Evolutionary conservation across 345 rosid species (phyloP).

Genomic region (Schrenkiella parvula): DNA sequence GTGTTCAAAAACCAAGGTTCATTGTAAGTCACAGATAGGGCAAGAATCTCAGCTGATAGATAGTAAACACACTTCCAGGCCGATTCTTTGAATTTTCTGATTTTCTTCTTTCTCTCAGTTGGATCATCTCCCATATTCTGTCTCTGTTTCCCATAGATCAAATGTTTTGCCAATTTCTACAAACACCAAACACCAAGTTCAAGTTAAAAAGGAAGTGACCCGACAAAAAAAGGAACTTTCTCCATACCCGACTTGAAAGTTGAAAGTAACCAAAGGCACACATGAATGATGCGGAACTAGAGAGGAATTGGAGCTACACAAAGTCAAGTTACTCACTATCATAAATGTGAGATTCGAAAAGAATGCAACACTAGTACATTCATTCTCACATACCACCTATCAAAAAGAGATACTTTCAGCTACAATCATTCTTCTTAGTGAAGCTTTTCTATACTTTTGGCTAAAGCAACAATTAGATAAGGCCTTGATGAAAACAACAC

Average conservation of each 20-base stretch:
- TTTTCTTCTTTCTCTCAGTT: constrained; percentile 46
- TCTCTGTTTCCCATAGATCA: constrained; percentile 54
- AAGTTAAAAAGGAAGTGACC: not conserved
- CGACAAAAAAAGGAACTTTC: not conserved
- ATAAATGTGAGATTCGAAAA: not conserved
- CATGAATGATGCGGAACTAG: not conserved
- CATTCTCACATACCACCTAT: not conserved
- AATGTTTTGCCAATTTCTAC: constrained; percentile 55
- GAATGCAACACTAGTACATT: not conserved
- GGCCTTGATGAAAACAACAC: not conserved
- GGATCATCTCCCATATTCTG: constrained; percentile 34
- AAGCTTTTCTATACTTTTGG: not conserved
- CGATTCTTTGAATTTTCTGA: constrained; percentile 78
- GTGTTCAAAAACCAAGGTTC: constrained; percentile 89
- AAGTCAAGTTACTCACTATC: not conserved
- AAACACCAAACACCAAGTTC: constrained; percentile 22
- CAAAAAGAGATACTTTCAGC: constrained; percentile 5
- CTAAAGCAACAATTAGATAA: constrained; percentile 12
- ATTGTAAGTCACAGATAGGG: constrained; percentile 49
- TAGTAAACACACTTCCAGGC: constrained; percentile 90
- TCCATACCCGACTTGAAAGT: not conserved
- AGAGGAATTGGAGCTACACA: not conserved
- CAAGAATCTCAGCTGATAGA: constrained; percentile 68
- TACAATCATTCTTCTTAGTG: constrained; percentile 3
- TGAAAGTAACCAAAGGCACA: constrained; percentile 8